A percentile compares a stretch with the other conserved stretches of the same genome.
Evolutionary conservation across 1,139 yeast genomes (phyloP).

Genomic region (Arxiozyma telluris): DNA sequence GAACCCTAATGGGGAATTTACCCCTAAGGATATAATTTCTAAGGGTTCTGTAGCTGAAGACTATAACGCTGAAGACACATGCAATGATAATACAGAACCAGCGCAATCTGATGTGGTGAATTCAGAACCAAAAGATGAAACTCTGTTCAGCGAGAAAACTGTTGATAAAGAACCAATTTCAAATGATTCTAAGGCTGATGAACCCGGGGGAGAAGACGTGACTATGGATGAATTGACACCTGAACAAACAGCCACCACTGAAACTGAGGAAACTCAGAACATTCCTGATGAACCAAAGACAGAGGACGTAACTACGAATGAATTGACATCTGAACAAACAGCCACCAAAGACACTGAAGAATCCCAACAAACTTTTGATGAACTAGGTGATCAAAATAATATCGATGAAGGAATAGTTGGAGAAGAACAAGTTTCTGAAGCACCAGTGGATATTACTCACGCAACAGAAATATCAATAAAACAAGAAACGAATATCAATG

Average conservation of each 20-base stretch:
- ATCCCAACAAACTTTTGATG: conserved; percentile 6
- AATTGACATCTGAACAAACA: conserved; percentile 1
- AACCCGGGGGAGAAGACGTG: conserved; percentile 2
- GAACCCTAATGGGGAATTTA: neutral
- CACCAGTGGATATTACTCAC: neutral
- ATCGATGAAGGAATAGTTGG: neutral
- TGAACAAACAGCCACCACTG: conserved; percentile 1
- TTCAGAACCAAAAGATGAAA: neutral
- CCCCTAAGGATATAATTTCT: conserved; percentile 8
- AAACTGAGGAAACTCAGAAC: neutral
- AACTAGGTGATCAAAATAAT: conserved; percentile 3
- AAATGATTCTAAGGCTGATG: conserved; percentile 5
- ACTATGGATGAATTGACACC: conserved; percentile 1
- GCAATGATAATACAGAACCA: neutral
- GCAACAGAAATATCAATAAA: conserved; percentile 4
- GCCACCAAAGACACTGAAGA: neutral
- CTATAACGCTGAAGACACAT: conserved; percentile 1
- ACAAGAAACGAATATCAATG: neutral
- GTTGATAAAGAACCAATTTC: neutral
- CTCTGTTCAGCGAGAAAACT: neutral
- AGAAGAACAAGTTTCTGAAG: conserved; percentile 1
- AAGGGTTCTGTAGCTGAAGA: conserved; percentile 6
- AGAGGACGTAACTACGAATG: neutral
- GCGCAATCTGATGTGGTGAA: conserved; percentile 4
- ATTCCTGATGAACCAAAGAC: neutral